Evolutionary conservation across 768 basidiomycete genomes (phyloP), one percentile per base, ranked within the genome.

Genomic region (Lentinus brumalis): DNA sequence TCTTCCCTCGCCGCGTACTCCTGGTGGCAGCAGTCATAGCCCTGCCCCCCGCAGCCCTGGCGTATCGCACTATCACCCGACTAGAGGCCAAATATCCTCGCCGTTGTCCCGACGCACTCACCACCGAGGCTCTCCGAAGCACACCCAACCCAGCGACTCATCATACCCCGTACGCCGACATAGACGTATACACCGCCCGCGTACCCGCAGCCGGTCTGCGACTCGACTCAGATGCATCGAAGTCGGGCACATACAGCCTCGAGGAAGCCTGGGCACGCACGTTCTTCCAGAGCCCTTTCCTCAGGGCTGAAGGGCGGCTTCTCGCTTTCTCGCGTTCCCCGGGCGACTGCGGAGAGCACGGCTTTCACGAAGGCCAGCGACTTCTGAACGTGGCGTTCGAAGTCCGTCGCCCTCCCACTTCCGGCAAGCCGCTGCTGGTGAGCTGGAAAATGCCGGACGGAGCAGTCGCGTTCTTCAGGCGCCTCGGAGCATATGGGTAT

Each of bases 191-290:
- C 47, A 42, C 31, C 31, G 56, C 56, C 4, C 45, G 47, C 31
- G 47, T 57, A 16, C 56, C 56, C 12, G 30, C 21, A 31, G 12
- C 10, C 35, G 47, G 46, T n/a, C 56, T 57, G 32, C 41, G 12
- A 14, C 30, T 35, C 32, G 35, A 16, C 14, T 10, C 47, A 12
- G 10, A n/a, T 29, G 9, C 47, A 15, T 29, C 47, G 38, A 15
- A 9, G 16, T 3, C 12, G 10, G 8, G 15, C 7, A 42, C 42
- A 7, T 31, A 21, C 12, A 50, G 32, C 18, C 30, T 57, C 46
- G 56, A 57, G 30, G 56, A 57, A 12, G 46, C 38, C 4, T 57
- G 56, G 56, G 31, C 56, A 29, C 46, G 56, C 46, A 21, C 40
- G 18, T 50, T 57, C 56, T 15, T 57, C 46, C 7, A 50, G 32